A percentile compares a stretch with the other conserved stretches of the same genome.
Evolutionary conservation across 2,329 filamentous ascomycete species (phyloP).

Genomic region (Trichoderma lentiforme): DNA sequence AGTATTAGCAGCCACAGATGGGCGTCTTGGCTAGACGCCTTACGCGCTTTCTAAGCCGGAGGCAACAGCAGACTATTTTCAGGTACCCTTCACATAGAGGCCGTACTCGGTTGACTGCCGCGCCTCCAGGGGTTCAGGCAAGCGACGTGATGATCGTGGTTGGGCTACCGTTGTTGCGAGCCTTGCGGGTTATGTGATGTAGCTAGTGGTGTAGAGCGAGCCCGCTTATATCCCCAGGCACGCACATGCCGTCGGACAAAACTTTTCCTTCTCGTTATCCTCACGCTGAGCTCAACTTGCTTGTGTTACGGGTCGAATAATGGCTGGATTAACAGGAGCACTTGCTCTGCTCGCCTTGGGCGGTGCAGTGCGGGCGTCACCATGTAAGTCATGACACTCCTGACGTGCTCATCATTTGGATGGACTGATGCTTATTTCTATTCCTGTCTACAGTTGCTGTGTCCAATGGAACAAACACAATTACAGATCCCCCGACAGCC

Average conservation of each 20-base stretch:
- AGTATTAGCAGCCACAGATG: neutral
- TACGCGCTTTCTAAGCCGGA: neutral
- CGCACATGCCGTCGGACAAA: neutral
- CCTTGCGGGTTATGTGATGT: neutral
- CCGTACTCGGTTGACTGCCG: neutral
- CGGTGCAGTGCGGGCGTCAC: neutral
- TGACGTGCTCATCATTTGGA: neutral
- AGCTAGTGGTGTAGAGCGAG: neutral
- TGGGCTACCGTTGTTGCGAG: neutral
- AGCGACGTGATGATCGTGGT: neutral
- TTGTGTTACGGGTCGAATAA: neutral
- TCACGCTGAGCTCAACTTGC: neutral
- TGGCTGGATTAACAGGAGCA: conserved; percentile 3
- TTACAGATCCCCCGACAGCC: neutral
- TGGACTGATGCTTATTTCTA: neutral
- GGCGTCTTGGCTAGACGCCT: neutral
- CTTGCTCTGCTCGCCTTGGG: conserved; percentile 5
- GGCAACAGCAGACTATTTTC: neutral
- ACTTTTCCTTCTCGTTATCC: neutral
- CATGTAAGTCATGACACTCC: neutral
- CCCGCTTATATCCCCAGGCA: neutral
- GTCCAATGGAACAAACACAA: neutral
- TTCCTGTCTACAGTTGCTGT: neutral
- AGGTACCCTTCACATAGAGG: neutral
- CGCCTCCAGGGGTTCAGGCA: neutral